Evolutionary conservation across 1,139 yeast species (phyloP), one percentile per base, ranked within the genome.

Genomic region (Protomyces lactucae-debilis): DNA sequence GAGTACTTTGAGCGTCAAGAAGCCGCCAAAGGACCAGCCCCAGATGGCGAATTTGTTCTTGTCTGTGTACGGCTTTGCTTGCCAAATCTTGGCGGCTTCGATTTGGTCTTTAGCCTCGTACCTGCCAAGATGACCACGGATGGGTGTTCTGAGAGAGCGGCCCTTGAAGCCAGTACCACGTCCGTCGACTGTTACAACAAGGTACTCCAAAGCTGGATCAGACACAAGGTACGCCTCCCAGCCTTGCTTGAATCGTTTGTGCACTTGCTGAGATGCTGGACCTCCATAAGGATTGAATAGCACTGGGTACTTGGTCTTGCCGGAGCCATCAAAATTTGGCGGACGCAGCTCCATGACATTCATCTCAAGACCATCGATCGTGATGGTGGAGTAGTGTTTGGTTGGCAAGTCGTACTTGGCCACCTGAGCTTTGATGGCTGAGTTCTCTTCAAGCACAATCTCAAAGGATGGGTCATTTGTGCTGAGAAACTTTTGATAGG

Each of bases 11-110:
- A 89, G 76, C 0, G 96, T 87, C 65, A 87, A 79, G 73, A 84
- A 89, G 0, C 95, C 96, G 60, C 96, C 96, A 72, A 88, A 89
- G 3, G 92, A 85, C 96, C 96, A 89, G n/a, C 96, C 96, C 96
- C 99, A 95, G 57, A 89, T 80, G 0, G 97, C 96, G n/a, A 89
- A 84, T 60, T 78, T 80, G 1, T 82, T 80, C 23, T 75, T 72
- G 71, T 89, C 86, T 37, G 93, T 82, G 69, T 83, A 83, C 0
- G 55, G 76, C 61, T 77, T 74, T 16, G 76, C 70, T 18, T 90
- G 81, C 77, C 87, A 89, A 55, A 79, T 79, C 64, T 84, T 79
- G 0, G 90, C 85, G 0, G 88, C 85, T 1, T 82, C 79, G 3
- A 85, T 82, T 45, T 93, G 82, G 74, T 93, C 99, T 55, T 86